These are phyloP conservation scores for Lepidopterella palustris DNA, from an alignment of 495 filamentous ascomycete genomes.

Conservation along the genomic window DNA sequence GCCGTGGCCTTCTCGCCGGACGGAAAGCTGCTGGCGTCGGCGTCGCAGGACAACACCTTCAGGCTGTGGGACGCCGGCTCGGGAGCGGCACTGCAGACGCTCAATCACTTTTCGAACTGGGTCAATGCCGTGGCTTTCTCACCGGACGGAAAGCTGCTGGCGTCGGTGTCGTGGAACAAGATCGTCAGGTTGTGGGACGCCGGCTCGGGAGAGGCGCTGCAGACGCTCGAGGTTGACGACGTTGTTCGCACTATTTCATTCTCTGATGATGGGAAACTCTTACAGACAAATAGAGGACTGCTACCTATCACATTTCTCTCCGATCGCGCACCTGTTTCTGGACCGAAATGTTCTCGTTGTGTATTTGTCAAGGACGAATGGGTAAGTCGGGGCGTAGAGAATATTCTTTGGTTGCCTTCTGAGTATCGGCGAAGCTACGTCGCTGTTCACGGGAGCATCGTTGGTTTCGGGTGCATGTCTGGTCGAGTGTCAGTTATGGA, in stretches of 20 bases:
- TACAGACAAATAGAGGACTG: background rate
- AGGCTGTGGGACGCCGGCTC: slow-evolving; percentile 29
- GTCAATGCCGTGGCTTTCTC: slow-evolving; percentile 10
- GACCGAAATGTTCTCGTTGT: background rate
- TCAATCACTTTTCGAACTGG: slow-evolving; percentile 5
- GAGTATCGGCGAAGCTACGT: slow-evolving; percentile 14
- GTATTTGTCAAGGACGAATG: background rate
- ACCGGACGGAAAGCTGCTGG: slow-evolving; percentile 18
- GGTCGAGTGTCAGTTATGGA: slow-evolving; percentile 8
- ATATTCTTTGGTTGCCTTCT: slow-evolving; percentile 12
- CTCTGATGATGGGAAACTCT: slow-evolving; percentile 1
- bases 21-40: slow-evolving; percentile 22
- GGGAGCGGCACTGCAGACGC: slow-evolving; percentile 4
- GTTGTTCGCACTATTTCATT: background rate
- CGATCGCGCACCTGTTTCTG: background rate
- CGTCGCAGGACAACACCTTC: slow-evolving; percentile 20
- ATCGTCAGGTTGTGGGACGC: slow-evolving; percentile 23
- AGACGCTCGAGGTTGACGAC: slow-evolving; percentile 7
- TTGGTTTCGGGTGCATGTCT: slow-evolving; percentile 7
- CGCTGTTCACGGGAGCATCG: slow-evolving; percentile 7
- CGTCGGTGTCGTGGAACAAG: slow-evolving; percentile 9
- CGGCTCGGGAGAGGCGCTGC: slow-evolving; percentile 5
- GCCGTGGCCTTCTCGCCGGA: slow-evolving; percentile 31
- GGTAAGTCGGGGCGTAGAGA: background rate
- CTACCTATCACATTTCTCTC: background rate